Percentiles rank a stretch among this genome's conserved stretches.
Evolutionary conservation across 331 rosid genomes (phyloP).

Genomic region (Malus hybrid): DNA sequence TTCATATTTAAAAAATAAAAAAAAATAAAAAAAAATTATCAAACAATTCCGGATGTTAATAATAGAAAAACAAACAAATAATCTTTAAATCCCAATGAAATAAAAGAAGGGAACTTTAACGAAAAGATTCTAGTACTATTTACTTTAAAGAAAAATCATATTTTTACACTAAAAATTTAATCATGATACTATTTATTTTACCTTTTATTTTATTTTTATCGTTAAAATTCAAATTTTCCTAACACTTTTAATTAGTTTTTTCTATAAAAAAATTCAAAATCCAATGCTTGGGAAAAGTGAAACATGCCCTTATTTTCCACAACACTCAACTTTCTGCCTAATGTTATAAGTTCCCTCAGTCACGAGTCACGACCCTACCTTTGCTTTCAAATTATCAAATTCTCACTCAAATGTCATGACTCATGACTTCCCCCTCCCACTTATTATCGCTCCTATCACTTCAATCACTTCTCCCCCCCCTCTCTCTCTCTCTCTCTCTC

Average conservation of each 20-base stretch:
- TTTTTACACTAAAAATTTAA: too few species aligned
- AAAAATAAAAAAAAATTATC: too few species aligned
- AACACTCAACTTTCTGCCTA: conserved; percentile 1
- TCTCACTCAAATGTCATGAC: conserved; percentile 15
- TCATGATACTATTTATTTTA: too few species aligned
- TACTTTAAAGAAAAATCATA: too few species aligned
- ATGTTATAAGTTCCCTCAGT: neutral
- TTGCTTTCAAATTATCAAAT: conserved; percentile 3
- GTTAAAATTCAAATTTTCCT: too few species aligned
- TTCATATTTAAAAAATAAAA: too few species aligned
- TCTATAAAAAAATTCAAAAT: neutral
- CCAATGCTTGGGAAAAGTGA: conserved; percentile 8
- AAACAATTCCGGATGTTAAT: too few species aligned
- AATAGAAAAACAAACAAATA: too few species aligned
- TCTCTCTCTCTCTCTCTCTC: conserved; percentile 13
- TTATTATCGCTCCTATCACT: conserved; percentile 16
- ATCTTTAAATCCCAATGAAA: too few species aligned
- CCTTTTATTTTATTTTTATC: too few species aligned
- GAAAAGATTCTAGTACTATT: too few species aligned
- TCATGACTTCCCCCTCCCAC: neutral
- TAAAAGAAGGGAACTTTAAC: neutral
- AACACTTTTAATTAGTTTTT: too few species aligned
- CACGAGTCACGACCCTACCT: conserved; percentile 23
- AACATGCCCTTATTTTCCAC: conserved; percentile 9
- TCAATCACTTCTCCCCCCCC: conserved; percentile 19